A percentile compares a stretch with the other conserved stretches of the same genome.
phyloP scores from a whole-genome alignment of 768 basidiomycete genomes.

The Lactarius deliciosus region DNA sequence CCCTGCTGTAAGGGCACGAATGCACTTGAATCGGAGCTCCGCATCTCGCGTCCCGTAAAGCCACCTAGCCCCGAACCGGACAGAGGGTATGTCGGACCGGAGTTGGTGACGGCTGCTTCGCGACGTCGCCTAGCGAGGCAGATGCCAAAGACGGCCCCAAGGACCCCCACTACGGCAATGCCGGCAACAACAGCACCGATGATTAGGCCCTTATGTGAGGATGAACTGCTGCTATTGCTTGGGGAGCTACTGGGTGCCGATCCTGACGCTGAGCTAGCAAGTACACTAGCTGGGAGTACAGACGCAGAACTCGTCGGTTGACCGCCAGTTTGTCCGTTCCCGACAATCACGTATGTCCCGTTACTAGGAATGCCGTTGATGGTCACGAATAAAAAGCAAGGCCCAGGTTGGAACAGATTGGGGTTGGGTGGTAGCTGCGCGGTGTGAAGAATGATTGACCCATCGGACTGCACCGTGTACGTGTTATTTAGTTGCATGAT shows the following conservation, averaged over 20 bases:
- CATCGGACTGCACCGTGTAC: constrained; percentile 76
- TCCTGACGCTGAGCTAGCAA: constrained; percentile 40
- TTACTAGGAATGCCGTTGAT: constrained; percentile 83
- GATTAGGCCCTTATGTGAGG: constrained; percentile 45
- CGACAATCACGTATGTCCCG: constrained; percentile 74
- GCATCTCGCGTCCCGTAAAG: constrained; percentile 36
- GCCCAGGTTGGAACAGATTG: constrained; percentile 87
- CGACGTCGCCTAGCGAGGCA: constrained; percentile 53
- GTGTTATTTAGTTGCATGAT: constrained; percentile 81
- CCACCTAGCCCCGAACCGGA: constrained; percentile 35
- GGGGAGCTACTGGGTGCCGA: constrained; percentile 39
- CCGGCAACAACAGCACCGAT: constrained; percentile 53
- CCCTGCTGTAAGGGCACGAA: constrained; percentile 72
- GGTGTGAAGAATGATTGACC: constrained; percentile 75
- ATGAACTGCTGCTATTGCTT: constrained; percentile 30
- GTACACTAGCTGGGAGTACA: constrained; percentile 51
- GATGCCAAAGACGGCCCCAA: constrained; percentile 56
- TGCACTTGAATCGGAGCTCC: constrained; percentile 64
- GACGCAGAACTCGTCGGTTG: constrained; percentile 54
- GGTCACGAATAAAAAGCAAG: constrained; percentile 78
- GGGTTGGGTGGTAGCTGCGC: constrained; percentile 82
- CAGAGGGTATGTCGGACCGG: constrained; percentile 41
- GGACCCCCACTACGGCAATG: constrained; percentile 50
- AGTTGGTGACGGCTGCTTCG: constrained; percentile 33
- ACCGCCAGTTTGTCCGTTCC: constrained; percentile 70